phyloP scores from a whole-genome alignment of 768 basidiomycete genomes.

The Phallus indusiatus region DNA sequence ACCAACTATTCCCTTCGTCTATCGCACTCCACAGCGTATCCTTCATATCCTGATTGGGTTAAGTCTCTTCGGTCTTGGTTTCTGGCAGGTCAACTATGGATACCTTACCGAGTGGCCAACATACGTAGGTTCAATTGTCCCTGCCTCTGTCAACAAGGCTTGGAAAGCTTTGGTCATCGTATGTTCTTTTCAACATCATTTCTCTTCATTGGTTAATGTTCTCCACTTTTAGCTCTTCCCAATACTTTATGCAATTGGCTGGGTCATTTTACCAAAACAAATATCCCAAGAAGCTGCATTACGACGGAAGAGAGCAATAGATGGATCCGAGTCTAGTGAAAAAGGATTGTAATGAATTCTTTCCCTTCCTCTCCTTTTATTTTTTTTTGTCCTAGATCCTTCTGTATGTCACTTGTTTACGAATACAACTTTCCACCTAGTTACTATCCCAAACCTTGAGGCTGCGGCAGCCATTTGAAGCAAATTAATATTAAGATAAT shows the following conservation, averaged over 20 bases:
- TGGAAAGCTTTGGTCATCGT: constrained; percentile 42
- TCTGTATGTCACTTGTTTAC: not conserved
- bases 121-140: constrained; percentile 23
- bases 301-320: not conserved
- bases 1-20: constrained; percentile 23
- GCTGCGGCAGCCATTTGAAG: too few species aligned
- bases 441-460: not conserved
- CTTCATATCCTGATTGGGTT: constrained; percentile 40
- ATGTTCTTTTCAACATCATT: constrained; percentile 14
- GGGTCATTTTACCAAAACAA: not conserved
- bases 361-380: too few species aligned
- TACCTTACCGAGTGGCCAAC: constrained; percentile 27
- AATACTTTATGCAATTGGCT: constrained; percentile 6
- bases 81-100: constrained; percentile 22
- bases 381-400: not conserved
- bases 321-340: not conserved
- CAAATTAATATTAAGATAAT: too few species aligned
- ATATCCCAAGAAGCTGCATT: not conserved
- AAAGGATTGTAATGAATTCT: not conserved
- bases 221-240: not conserved
- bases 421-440: not conserved
- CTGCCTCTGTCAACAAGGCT: constrained; percentile 28
- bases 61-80: constrained; percentile 42
- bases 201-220: not conserved
- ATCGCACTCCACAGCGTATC: constrained; percentile 37